Evolutionary conservation across 352 stramenopile genomes (phyloP).

Genomic region (Pythium rishiriense): DNA sequence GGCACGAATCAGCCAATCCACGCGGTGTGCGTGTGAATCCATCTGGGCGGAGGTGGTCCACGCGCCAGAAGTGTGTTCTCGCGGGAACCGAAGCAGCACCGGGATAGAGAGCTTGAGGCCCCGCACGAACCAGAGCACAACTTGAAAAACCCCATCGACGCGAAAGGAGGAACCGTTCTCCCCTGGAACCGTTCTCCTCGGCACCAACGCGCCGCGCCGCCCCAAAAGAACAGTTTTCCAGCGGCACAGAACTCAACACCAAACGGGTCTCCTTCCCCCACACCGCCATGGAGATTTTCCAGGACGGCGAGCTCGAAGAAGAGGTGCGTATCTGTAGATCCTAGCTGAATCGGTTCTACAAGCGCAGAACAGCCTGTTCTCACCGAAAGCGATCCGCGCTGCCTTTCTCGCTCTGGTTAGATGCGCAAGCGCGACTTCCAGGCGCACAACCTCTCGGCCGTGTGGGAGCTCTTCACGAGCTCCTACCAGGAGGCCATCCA

Average conservation of each 20-base stretch:
- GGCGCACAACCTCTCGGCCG: conserved; percentile 49
- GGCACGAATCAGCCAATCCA: not conserved
- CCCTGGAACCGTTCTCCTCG: not conserved
- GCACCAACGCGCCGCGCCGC: not conserved
- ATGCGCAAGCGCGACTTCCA: conserved; percentile 62
- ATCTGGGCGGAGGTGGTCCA: not conserved
- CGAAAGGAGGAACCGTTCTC: conserved; percentile 1
- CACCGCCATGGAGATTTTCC: conserved; percentile 76
- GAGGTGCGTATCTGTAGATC: conserved; percentile 60
- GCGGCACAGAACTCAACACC: not conserved
- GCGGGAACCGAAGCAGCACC: not conserved
- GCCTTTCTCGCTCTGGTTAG: conserved; percentile 34
- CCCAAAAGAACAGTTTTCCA: not conserved
- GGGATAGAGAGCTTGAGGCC: no score
- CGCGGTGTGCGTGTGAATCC: not conserved
- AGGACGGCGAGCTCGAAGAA: conserved; percentile 73
- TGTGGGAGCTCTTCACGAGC: conserved; percentile 72
- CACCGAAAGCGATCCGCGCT: not conserved
- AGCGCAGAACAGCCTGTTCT: not conserved
- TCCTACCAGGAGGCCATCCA: conserved; percentile 79
- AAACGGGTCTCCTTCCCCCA: not conserved
- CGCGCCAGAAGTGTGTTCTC: not conserved
- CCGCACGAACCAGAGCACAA: not conserved
- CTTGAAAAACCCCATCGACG: not conserved
- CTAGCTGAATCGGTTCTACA: not conserved